phyloP scores from a whole-genome alignment of 2,329 filamentous ascomycete species.

The Scedosporium apiospermum region DNA sequence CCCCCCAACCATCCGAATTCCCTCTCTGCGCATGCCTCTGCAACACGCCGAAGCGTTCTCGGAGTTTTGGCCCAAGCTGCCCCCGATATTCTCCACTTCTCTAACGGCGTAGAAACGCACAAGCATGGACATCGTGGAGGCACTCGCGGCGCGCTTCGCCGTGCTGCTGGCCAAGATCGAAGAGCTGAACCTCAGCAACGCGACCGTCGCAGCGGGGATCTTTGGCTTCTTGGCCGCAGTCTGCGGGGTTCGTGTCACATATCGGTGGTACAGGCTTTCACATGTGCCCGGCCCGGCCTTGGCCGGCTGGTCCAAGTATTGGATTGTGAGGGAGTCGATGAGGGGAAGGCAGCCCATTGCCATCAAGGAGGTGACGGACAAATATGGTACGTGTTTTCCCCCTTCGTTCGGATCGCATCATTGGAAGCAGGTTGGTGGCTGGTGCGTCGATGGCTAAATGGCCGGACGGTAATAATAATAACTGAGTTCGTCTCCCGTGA shows the following conservation, averaged over 20 bases:
- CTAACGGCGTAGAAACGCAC: background rate
- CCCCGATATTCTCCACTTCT: too few relatives aligned
- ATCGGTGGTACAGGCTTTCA: slow-evolving; percentile 25
- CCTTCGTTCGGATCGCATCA: too few relatives aligned
- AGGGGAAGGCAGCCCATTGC: background rate
- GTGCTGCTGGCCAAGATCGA: background rate
- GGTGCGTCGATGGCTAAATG: too few relatives aligned
- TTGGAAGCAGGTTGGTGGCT: too few relatives aligned
- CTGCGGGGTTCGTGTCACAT: background rate
- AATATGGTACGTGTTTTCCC: slow-evolving; percentile 15
- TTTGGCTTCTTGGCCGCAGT: background rate
- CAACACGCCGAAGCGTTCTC: too few relatives aligned
- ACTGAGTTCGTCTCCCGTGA: background rate
- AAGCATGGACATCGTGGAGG: background rate
- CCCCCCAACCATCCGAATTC: too few relatives aligned
- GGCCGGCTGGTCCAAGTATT: slow-evolving; percentile 29
- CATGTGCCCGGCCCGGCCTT: slow-evolving; percentile 28
- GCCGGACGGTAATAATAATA: background rate
- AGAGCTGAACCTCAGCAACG: background rate
- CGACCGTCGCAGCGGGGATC: background rate
- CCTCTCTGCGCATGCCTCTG: too few relatives aligned
- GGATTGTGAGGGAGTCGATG: slow-evolving; percentile 19
- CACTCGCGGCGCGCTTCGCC: background rate
- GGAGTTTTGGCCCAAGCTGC: too few relatives aligned
- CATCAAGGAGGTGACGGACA: slow-evolving; percentile 14